These are phyloP conservation scores for Baorangia bicolor DNA, from an alignment of 768 basidiomycete genomes.

Conservation along the genomic window DNA sequence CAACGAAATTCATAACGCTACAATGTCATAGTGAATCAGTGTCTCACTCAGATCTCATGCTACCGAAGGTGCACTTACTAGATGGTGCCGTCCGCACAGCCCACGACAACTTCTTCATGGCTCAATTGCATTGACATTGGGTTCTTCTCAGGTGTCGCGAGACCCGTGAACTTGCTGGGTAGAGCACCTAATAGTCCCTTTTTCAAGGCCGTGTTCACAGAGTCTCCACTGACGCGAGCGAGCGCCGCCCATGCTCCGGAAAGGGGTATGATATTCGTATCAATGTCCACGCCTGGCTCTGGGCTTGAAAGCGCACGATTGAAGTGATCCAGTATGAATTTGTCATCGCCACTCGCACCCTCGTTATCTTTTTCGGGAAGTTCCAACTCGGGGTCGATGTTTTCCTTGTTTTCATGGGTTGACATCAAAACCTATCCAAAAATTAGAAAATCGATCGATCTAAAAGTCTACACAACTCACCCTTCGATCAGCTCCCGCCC, in stretches of 20 bases:
- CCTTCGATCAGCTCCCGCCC: conserved; percentile 78
- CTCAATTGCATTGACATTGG: conserved; percentile 94
- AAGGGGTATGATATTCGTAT: conserved; percentile 64
- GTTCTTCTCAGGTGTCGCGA: conserved; percentile 89
- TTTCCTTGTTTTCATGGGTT: conserved; percentile 66
- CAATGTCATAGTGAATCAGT: conserved; percentile 11
- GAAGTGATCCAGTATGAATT: conserved; percentile 10
- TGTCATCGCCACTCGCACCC: not conserved
- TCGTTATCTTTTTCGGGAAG: conserved; percentile 23
- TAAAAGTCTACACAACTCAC: conserved; percentile 43
- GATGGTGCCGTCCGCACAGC: conserved; percentile 88
- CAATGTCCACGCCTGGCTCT: conserved; percentile 53
- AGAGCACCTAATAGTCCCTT: conserved; percentile 62
- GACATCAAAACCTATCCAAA: conserved; percentile 71
- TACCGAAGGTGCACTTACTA: conserved; percentile 56
- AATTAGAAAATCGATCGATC: not conserved
- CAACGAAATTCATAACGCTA: conserved; percentile 64
- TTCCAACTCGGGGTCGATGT: conserved; percentile 12
- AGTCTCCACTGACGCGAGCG: conserved; percentile 39
- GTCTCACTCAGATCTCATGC: not conserved
- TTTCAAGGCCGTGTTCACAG: conserved; percentile 34
- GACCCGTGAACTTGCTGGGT: conserved; percentile 69
- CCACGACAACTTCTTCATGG: conserved; percentile 88
- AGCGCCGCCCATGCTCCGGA: conserved; percentile 76
- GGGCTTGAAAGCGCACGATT: conserved; percentile 15